phyloP scores from a whole-genome alignment of 345 rosid genomes.

The Corchorus capsularis region DNA sequence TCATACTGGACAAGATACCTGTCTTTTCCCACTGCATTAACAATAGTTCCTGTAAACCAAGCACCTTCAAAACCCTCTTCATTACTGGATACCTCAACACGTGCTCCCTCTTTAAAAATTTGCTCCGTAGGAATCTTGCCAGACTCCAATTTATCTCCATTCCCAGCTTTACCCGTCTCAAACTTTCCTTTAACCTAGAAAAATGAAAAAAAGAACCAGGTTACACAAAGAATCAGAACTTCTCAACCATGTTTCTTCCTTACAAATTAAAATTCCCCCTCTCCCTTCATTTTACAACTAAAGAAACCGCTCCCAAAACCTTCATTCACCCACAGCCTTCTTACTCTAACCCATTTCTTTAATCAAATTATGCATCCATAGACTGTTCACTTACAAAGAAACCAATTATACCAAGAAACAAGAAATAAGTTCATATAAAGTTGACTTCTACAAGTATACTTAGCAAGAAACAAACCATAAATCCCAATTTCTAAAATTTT shows the following conservation, averaged over 20 bases:
- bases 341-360: background rate
- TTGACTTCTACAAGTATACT: background rate
- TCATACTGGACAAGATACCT: constrained; percentile 65
- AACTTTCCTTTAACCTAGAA: background rate
- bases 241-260: background rate
- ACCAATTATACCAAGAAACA: background rate
- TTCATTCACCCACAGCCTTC: background rate
- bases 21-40: constrained; percentile 43
- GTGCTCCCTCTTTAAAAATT: constrained; percentile 32
- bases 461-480: too few species aligned
- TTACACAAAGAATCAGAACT: background rate
- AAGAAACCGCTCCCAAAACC: background rate
- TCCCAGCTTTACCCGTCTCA: background rate
- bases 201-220: background rate
- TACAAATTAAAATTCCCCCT: background rate
- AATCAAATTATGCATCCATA: background rate
- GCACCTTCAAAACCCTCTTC: constrained; percentile 92
- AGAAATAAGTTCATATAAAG: background rate
- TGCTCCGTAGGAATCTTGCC: constrained; percentile 17
- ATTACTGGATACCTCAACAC: constrained; percentile 70
- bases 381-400: background rate
- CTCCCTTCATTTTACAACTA: background rate
- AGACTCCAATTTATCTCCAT: constrained; percentile 2
- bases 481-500: constrained; percentile 15
- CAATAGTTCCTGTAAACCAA: constrained; percentile 71